These are phyloP conservation scores for Solanum lignicaule DNA, from an alignment of 257 asterid genomes.

Conservation along the genomic window DNA sequence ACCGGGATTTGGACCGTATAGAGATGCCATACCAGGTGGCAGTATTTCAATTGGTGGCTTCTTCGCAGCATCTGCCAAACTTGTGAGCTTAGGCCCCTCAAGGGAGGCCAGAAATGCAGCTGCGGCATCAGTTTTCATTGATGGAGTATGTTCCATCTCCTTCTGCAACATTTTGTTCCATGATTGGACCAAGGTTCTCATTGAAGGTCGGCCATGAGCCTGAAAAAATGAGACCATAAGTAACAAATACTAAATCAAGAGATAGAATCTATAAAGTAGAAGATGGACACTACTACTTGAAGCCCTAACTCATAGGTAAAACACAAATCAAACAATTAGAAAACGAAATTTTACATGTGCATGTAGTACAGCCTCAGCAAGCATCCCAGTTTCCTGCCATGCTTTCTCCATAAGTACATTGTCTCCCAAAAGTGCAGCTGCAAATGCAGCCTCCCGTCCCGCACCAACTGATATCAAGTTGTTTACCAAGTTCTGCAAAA, in stretches of 20 bases:
- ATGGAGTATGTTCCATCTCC: constrained; percentile 69
- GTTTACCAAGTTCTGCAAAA: constrained; percentile 80
- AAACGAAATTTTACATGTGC: constrained; percentile 47
- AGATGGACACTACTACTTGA: background rate
- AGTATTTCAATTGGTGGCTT: constrained; percentile 91
- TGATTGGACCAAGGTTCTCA: constrained; percentile 79
- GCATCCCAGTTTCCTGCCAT: constrained; percentile 98
- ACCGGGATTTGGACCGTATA: constrained; percentile 91
- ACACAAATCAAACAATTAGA: background rate
- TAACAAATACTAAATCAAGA: background rate
- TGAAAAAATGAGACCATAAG: constrained; percentile 16
- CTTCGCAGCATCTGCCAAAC: constrained; percentile 89
- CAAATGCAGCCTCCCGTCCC: constrained; percentile 96
- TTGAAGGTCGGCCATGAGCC: constrained; percentile 94
- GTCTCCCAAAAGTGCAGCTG: constrained; percentile 95
- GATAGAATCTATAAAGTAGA: background rate
- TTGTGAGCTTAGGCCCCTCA: constrained; percentile 86
- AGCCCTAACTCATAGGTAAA: background rate
- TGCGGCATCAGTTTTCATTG: constrained; percentile 85
- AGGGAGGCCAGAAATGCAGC: constrained; percentile 93
- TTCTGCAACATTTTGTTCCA: constrained; percentile 87
- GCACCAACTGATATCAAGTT: constrained; percentile 78
- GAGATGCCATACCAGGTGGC: constrained; percentile 94
- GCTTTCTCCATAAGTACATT: constrained; percentile 93
- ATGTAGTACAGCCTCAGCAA: constrained; percentile 96